Percentiles rank a stretch among this genome's conserved stretches.
Evolutionary conservation across 352 stramenopile species (phyloP).

Genomic region (Globisporangium carolinianum): DNA sequence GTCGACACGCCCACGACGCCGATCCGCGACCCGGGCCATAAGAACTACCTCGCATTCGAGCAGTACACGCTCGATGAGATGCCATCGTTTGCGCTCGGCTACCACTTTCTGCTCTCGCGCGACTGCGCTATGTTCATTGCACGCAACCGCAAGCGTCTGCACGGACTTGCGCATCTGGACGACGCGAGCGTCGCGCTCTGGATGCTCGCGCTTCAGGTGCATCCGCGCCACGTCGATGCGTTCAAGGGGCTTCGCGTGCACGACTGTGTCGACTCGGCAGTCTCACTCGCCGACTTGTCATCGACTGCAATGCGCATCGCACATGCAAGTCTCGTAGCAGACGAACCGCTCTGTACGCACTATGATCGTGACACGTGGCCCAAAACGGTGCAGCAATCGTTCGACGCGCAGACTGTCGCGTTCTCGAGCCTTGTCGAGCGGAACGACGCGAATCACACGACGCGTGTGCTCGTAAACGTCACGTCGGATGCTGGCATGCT

Average conservation of each 20-base stretch:
- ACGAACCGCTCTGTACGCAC: background rate
- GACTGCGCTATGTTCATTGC: constrained; percentile 32
- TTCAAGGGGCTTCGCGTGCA: constrained; percentile 17
- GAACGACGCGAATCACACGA: background rate
- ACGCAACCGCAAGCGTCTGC: constrained; percentile 18
- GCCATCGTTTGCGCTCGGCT: constrained; percentile 31
- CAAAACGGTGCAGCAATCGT: background rate
- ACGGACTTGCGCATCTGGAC: constrained; percentile 25
- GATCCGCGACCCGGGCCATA: constrained; percentile 19
- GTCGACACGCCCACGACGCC: constrained; percentile 12
- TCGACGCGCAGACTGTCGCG: background rate
- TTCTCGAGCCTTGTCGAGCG: background rate
- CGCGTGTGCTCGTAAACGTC: background rate
- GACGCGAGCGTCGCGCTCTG: constrained; percentile 35
- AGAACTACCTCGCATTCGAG: constrained; percentile 24
- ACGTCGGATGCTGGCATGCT: background rate
- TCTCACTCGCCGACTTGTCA: constrained; percentile 20
- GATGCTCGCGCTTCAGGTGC: constrained; percentile 27
- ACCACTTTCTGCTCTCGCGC: constrained; percentile 44
- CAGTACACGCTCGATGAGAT: constrained; percentile 26
- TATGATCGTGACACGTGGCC: constrained; percentile 6
- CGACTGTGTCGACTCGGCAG: constrained; percentile 5
- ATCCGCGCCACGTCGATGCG: constrained; percentile 7
- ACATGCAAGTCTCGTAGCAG: constrained; percentile 11
- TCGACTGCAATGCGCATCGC: constrained; percentile 15